Percentiles rank a stretch among this genome's conserved stretches.
Evolutionary conservation across 768 basidiomycete genomes (phyloP).

Genomic region (Amyloporia xantha): DNA sequence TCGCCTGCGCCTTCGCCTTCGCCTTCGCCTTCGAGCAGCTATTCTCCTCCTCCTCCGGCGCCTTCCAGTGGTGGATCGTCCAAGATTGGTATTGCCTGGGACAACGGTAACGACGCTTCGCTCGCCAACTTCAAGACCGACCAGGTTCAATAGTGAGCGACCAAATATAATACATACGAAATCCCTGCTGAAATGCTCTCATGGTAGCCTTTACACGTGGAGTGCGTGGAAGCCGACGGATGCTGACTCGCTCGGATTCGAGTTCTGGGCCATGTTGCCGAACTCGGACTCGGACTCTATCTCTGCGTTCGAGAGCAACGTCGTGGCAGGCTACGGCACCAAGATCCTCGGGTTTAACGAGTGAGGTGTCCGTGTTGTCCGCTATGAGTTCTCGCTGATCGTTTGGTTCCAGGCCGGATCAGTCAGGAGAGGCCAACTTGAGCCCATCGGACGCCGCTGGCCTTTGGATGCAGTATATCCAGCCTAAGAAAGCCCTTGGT

Average conservation of each 20-base stretch:
- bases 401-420: conserved; percentile 52
- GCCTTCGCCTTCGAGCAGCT: background rate
- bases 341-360: conserved; percentile 65
- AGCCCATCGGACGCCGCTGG: conserved; percentile 38
- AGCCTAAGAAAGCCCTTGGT: conserved; percentile 49
- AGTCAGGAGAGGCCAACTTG: conserved; percentile 56
- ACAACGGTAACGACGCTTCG: conserved; percentile 38
- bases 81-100: conserved; percentile 67
- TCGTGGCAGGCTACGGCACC: conserved; percentile 45
- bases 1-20: background rate
- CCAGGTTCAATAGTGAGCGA: conserved; percentile 37
- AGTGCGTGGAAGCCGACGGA: conserved; percentile 39
- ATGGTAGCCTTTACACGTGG: conserved; percentile 62
- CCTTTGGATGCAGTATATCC: conserved; percentile 57
- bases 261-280: conserved; percentile 67
- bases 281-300: conserved; percentile 8
- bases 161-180: background rate
- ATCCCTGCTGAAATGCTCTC: background rate
- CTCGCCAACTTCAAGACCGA: conserved; percentile 45
- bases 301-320: conserved; percentile 37
- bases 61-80: conserved; percentile 3
- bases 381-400: conserved; percentile 25
- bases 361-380: conserved; percentile 33
- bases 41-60: conserved; percentile 17
- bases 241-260: conserved; percentile 39